Conservation (phyloP, 176 grass and related monocot genomes). For the Oryza coarctata region DNA sequence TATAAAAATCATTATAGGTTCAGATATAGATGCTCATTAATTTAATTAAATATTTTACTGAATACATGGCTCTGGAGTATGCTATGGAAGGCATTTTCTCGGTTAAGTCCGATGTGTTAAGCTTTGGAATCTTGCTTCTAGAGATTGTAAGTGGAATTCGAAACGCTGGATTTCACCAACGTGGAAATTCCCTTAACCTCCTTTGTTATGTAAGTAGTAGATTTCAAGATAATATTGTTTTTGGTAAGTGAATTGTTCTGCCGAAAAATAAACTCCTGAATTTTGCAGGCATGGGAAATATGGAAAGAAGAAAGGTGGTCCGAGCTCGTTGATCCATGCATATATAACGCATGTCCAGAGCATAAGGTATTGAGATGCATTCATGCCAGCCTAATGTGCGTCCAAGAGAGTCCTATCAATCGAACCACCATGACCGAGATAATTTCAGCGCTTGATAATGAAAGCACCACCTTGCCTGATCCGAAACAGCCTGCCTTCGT, state of each 20-base stretch:
- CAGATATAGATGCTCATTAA: neutral
- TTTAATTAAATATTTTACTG: conserved; percentile 31
- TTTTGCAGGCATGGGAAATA: conserved; percentile 56
- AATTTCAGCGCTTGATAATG: conserved; percentile 38
- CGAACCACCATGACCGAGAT: conserved; percentile 36
- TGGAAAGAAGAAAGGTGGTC: conserved; percentile 50
- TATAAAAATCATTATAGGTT: neutral
- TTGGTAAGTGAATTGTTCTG: neutral
- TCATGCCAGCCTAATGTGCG: conserved; percentile 40
- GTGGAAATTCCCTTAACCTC: conserved; percentile 43
- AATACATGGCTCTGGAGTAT: conserved; percentile 66
- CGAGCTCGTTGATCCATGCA: conserved; percentile 51
- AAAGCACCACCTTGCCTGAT: conserved; percentile 14
- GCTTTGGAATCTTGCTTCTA: conserved; percentile 56
- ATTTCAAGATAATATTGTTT: neutral
- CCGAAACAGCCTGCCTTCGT: conserved; percentile 56
- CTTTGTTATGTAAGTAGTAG: conserved; percentile 47
- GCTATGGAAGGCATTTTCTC: conserved; percentile 58
- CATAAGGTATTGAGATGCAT: conserved; percentile 37
- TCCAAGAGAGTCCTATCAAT: conserved; percentile 48
- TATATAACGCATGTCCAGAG: conserved; percentile 21
- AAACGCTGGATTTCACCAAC: conserved; percentile 41
- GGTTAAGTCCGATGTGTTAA: conserved; percentile 52
- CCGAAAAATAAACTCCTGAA: neutral
- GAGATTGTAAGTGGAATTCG: conserved; percentile 55